Evolutionary conservation across 768 basidiomycete genomes (phyloP), one percentile per base, ranked within the genome.

Genomic region (Tulasnella sp.): DNA sequence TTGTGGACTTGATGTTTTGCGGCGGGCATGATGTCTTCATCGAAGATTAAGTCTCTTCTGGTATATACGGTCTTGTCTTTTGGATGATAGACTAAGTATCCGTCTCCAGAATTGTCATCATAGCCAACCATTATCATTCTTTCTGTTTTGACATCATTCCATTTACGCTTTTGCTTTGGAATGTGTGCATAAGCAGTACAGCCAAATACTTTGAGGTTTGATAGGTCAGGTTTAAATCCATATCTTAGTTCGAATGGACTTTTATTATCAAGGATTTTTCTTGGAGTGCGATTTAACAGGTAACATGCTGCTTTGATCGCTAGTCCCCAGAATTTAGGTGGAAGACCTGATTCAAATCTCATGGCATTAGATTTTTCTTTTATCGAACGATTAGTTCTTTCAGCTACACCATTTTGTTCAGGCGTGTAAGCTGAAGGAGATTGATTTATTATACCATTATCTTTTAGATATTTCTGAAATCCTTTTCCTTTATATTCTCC

Each of bases 401-500:
- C 56, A 2, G 37, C 44, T 13, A 47, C 39, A 3, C 57, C 57
- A 35, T 58, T 58, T 25, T 53, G 37, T 31, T 58, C 56, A 4
- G 56, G 56, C 7, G 34, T 53, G 56, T 53, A 37, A 12, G 29
- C 24, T 1, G 32, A 48, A 2, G 51, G 56, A 25, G 33, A 16
- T 20, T 56, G 16, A 19, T 49, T 45, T 3, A 22, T 15, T n/a
- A 57, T 58, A 8, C 57, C 57, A 28, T 39, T 13, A n/a, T 29
- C 39, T 19, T 13, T 39, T 3, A 37, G 1, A 37, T 37, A 48
- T 1, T 2, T 27, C 8, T 41, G 4, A 15, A 50, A 57, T 27
- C 53, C 28, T 12, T 32, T 19, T 1, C 58, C 58, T 16, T 48
- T 34, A 35, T 42, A 58, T 34, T 58, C 51, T 2, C 56, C 57